Conservation (phyloP, 106 monocot genomes). For the Platanthera guangdongensis region DNA sequence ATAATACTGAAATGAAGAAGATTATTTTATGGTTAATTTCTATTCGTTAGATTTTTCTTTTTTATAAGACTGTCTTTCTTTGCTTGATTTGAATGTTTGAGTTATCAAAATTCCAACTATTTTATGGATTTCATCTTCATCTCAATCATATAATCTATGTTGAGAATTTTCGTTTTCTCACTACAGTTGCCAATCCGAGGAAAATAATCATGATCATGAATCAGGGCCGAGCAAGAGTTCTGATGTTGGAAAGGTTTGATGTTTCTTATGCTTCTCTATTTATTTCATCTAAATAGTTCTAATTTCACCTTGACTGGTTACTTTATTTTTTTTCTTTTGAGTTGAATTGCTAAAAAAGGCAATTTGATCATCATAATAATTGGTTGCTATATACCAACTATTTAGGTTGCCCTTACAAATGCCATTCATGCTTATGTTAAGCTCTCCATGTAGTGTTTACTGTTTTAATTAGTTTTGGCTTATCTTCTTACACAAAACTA, state of each 20-base stretch:
- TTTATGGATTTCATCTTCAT: background rate
- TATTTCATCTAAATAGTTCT: background rate
- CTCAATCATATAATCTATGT: background rate
- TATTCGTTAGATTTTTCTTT: background rate
- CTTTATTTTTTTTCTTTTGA: background rate
- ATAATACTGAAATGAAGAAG: background rate
- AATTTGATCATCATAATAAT: background rate
- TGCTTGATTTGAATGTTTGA: background rate
- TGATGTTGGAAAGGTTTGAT: conserved; percentile 2
- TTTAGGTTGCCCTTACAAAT: too few species aligned
- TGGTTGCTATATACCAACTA: too few species aligned
- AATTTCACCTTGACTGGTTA: background rate
- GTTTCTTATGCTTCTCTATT: background rate
- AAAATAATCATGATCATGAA: background rate
- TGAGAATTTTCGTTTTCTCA: background rate
- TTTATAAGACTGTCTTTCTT: background rate
- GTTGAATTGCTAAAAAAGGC: background rate
- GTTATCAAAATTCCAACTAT: background rate
- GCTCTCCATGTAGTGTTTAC: too few species aligned
- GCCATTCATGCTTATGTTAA: too few species aligned
- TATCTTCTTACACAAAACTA: too few species aligned
- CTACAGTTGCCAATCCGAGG: background rate
- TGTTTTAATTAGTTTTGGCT: too few species aligned
- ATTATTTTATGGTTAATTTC: background rate
- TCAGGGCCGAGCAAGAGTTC: background rate